Conservation (phyloP, 257 asterid genomes). For the Solanum sparsipilum region DNA sequence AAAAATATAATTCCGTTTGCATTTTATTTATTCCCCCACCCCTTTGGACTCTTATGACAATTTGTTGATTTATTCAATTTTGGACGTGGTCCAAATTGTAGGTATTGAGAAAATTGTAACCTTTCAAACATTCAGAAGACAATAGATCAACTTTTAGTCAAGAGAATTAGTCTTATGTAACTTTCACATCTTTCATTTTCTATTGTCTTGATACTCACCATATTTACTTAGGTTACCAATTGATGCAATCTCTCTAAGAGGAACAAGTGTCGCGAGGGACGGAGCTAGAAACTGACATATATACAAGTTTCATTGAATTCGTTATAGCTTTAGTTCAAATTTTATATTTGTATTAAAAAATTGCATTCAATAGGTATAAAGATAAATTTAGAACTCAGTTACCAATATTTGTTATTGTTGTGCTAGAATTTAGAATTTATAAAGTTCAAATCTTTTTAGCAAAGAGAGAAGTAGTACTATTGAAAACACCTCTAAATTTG, state of each 20-base stretch:
- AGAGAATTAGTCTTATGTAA: neutral
- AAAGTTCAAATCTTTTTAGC: neutral
- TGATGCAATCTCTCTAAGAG: neutral
- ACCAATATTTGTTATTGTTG: neutral
- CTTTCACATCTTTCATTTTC: neutral
- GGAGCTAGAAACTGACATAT: neutral
- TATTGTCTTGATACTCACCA: neutral
- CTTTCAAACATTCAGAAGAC: slow-evolving; percentile 3
- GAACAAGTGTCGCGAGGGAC: neutral
- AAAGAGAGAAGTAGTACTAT: neutral
- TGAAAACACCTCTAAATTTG: neutral
- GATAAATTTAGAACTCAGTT: neutral
- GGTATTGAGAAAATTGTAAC: slow-evolving; percentile 6
- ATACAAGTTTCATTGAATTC: neutral
- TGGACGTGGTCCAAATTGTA: slow-evolving; percentile 26
- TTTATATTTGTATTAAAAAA: neutral
- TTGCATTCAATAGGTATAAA: neutral
- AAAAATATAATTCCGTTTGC: slow-evolving; percentile 10
- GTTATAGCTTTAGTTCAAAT: neutral
- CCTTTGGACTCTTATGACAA: neutral
- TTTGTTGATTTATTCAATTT: slow-evolving; percentile 11
- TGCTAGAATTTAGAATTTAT: neutral
- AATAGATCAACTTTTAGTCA: neutral
- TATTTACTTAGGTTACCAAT: neutral
- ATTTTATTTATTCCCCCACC: neutral